Conservation (phyloP, 2,329 filamentous ascomycete species). For the Penicillium sp. region DNA sequence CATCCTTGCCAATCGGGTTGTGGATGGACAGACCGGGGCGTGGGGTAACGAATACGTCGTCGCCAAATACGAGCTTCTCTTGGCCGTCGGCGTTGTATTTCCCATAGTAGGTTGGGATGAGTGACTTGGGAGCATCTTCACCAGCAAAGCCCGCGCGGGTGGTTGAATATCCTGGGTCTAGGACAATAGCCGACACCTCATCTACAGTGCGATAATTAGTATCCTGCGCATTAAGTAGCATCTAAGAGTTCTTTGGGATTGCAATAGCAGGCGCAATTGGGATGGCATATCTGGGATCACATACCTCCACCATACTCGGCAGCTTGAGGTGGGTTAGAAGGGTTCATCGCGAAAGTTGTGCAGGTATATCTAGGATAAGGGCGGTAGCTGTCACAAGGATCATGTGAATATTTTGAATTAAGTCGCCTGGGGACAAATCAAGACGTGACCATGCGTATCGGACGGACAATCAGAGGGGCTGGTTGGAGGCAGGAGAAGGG, state of each 20-base stretch:
- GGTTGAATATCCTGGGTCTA: slow-evolving; percentile 85
- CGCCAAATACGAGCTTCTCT: slow-evolving; percentile 65
- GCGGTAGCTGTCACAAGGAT: background rate
- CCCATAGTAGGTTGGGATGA: slow-evolving; percentile 85
- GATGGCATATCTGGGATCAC: slow-evolving; percentile 14
- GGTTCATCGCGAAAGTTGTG: slow-evolving; percentile 30
- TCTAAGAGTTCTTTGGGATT: background rate
- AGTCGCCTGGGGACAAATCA: slow-evolving; percentile 6
- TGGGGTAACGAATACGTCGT: slow-evolving; percentile 76
- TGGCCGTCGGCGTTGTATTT: slow-evolving; percentile 46
- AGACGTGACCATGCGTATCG: slow-evolving; percentile 7
- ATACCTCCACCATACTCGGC: slow-evolving; percentile 45
- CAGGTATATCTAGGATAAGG: background rate
- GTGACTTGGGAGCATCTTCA: slow-evolving; percentile 91
- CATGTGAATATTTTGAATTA: background rate
- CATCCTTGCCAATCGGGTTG: slow-evolving; percentile 85
- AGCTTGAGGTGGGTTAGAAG: slow-evolving; percentile 38
- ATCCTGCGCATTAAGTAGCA: background rate
- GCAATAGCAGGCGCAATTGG: background rate
- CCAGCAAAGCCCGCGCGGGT: slow-evolving; percentile 93
- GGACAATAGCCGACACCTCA: slow-evolving; percentile 92
- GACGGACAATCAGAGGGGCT: slow-evolving; percentile 7
- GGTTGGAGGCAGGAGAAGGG: slow-evolving; percentile 11
- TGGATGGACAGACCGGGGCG: slow-evolving; percentile 68
- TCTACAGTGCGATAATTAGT: slow-evolving; percentile 46